phyloP scores from a whole-genome alignment of 139 green algal species.

The Nannochloris sp. region DNA sequence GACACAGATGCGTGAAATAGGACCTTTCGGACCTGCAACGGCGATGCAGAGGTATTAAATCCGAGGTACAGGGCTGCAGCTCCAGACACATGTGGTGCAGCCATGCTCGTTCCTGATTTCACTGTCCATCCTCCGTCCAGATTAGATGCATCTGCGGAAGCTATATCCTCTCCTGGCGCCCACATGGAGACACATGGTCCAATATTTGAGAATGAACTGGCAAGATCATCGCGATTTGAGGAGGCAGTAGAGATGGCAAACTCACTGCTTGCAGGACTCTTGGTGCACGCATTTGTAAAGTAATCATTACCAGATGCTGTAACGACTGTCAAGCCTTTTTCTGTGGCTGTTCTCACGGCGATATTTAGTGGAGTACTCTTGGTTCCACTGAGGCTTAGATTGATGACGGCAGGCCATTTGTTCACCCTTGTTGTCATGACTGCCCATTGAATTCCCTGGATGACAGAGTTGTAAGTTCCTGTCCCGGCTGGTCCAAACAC shows the following conservation, averaged over 20 bases:
- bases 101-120: slow-evolving; percentile 36
- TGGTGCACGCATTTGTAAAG: slow-evolving; percentile 43
- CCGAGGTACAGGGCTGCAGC: background rate
- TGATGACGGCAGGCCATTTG: slow-evolving; percentile 37
- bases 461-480: slow-evolving; percentile 46
- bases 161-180: slow-evolving; percentile 36
- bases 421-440: slow-evolving; percentile 11
- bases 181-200: slow-evolving; percentile 55
- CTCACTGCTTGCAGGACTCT: slow-evolving; percentile 31
- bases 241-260: slow-evolving; percentile 44
- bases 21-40: background rate
- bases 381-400: slow-evolving; percentile 48
- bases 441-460: slow-evolving; percentile 42
- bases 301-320: slow-evolving; percentile 41
- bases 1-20: background rate
- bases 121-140: background rate
- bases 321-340: slow-evolving; percentile 35
- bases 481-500: slow-evolving; percentile 28
- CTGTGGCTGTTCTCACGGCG: slow-evolving; percentile 17
- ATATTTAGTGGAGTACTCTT: slow-evolving; percentile 40
- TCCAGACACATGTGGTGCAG: slow-evolving; percentile 19
- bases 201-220: slow-evolving; percentile 53
- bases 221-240: slow-evolving; percentile 12
- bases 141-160: background rate
- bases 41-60: background rate